These are phyloP conservation scores for Paralagenidium karlingii DNA, from an alignment of 352 stramenopile species.

Conservation along the genomic window DNA sequence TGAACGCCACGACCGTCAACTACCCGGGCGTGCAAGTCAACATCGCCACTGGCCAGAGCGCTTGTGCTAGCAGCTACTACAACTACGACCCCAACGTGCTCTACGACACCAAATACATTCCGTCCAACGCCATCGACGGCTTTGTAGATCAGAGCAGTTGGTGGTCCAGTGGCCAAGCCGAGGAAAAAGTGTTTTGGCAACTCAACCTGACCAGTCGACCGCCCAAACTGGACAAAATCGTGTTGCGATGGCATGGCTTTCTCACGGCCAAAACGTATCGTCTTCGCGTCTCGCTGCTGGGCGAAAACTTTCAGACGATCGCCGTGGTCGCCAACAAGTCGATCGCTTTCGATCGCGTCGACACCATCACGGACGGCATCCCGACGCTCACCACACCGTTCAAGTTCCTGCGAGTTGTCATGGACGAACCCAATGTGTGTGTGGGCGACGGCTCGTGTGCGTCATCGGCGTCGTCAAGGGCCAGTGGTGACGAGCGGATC, in stretches of 20 bases:
- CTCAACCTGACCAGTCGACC: constrained; percentile 45
- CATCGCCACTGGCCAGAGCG: constrained; percentile 27
- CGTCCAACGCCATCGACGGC: constrained; percentile 56
- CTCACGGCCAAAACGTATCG: constrained; percentile 36
- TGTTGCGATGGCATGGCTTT: constrained; percentile 71
- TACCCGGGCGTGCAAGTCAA: constrained; percentile 62
- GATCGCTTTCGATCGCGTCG: constrained; percentile 51
- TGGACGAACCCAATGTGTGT: constrained; percentile 38
- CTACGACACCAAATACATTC: constrained; percentile 41
- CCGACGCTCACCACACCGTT: constrained; percentile 29
- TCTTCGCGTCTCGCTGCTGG: constrained; percentile 45
- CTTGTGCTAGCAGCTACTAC: constrained; percentile 66
- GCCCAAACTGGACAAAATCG: constrained; percentile 30
- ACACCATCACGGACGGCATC: constrained; percentile 34
- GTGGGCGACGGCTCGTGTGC: constrained; percentile 10
- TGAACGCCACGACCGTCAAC: no score
- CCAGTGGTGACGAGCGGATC: constrained; percentile 29
- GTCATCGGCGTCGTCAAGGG: constrained; percentile 1
- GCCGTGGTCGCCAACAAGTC: constrained; percentile 20
- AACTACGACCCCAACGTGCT: constrained; percentile 45
- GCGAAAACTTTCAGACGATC: constrained; percentile 48
- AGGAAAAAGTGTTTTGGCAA: constrained; percentile 52
- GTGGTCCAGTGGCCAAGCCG: constrained; percentile 51
- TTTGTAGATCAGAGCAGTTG: constrained; percentile 59
- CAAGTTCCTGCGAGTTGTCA: constrained; percentile 34